These are phyloP conservation scores for Pythium folliculosum DNA, from an alignment of 352 stramenopile species.

Conservation along the genomic window DNA sequence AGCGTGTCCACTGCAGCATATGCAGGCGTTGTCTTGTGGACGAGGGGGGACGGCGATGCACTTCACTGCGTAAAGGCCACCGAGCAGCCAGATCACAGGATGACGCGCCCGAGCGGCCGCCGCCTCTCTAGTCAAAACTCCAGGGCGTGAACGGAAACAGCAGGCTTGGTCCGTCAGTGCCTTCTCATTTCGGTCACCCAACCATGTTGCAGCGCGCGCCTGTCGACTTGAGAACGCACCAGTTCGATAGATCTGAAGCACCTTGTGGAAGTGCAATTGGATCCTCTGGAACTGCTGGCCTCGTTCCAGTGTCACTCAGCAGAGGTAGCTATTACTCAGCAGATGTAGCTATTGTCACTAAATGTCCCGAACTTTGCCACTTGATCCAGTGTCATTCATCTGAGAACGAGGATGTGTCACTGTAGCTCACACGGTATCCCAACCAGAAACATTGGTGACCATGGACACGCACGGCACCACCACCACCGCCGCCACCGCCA, in stretches of 20 bases:
- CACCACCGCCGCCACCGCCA: background rate
- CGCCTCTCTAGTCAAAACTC: background rate
- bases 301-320: no score
- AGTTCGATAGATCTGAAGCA: no score
- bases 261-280: no score
- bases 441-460: background rate
- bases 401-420: background rate
- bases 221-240: background rate
- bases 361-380: background rate
- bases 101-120: no score
- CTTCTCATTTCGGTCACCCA: background rate
- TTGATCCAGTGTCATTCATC: conserved; percentile 3
- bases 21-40: background rate
- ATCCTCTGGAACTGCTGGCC: no score
- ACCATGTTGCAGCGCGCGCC: background rate
- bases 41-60: background rate
- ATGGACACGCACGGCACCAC: background rate
- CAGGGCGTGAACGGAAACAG: background rate
- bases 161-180: background rate
- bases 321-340: no score
- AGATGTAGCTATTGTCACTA: no score
- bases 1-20: conserved; percentile 5
- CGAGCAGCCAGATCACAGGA: no score
- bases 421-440: background rate
- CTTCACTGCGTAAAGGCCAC: background rate